phyloP scores from a whole-genome alignment of 805 yeast species.

The Myxozyma udenii region DNA sequence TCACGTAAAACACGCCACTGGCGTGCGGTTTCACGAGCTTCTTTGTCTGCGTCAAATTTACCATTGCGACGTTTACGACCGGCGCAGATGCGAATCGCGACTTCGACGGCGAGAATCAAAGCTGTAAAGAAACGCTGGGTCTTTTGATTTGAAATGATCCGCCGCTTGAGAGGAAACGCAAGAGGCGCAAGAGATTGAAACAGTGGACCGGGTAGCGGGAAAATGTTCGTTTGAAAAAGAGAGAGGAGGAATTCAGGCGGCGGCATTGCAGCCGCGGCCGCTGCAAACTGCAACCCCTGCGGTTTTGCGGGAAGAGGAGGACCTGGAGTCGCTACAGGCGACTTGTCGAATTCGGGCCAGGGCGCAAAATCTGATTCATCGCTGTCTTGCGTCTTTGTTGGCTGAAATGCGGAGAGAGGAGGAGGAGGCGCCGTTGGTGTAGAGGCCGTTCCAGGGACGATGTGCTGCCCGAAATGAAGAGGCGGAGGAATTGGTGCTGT shows the following conservation, averaged over 20 bases:
- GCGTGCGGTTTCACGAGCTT: constrained; percentile 26
- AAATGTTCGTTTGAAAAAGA: constrained; percentile 20
- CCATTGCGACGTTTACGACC: constrained; percentile 27
- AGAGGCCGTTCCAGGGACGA: neutral
- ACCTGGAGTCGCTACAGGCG: neutral
- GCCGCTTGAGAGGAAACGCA: constrained; percentile 25
- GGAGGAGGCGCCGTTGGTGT: neutral
- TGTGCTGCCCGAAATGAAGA: constrained; percentile 1
- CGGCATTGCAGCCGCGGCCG: constrained; percentile 8
- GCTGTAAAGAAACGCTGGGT: constrained; percentile 21
- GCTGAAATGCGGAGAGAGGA: neutral
- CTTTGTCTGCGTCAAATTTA: constrained; percentile 24
- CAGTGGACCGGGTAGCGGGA: constrained; percentile 25
- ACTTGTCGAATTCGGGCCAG: constrained; percentile 18
- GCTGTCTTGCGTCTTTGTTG: neutral
- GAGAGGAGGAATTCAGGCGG: constrained; percentile 23
- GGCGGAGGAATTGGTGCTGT: neutral
- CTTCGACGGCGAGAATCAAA: constrained; percentile 16
- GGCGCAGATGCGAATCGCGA: constrained; percentile 28
- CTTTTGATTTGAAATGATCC: constrained; percentile 20
- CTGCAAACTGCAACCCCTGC: neutral
- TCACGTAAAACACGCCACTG: constrained; percentile 21
- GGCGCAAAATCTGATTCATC: constrained; percentile 14
- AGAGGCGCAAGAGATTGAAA: constrained; percentile 23
- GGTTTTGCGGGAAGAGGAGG: neutral